These are phyloP conservation scores for Chaetomiaceae sp. DNA, from an alignment of 2,329 filamentous ascomycete species.

Conservation along the genomic window DNA sequence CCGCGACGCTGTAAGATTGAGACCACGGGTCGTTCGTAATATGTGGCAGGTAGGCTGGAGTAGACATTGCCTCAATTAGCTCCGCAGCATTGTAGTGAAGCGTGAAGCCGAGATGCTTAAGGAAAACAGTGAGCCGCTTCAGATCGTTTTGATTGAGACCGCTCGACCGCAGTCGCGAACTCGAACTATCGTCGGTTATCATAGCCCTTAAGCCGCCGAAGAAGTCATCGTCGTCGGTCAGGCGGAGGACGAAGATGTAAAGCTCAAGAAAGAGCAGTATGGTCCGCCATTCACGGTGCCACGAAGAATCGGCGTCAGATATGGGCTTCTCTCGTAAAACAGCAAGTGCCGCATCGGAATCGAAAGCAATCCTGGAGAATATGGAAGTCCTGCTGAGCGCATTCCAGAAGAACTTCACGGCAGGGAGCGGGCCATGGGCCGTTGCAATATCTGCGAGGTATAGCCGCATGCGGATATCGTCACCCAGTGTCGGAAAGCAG, in stretches of 20 bases:
- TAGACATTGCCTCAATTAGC: slow-evolving; percentile 30
- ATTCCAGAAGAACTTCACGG: slow-evolving; percentile 82
- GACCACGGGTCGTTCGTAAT: slow-evolving; percentile 1
- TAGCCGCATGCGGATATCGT: slow-evolving; percentile 91
- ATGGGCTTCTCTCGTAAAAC: slow-evolving; percentile 23
- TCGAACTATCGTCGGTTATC: slow-evolving; percentile 34
- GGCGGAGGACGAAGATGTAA: slow-evolving; percentile 84
- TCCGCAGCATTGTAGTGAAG: slow-evolving; percentile 79
- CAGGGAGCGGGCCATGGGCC: slow-evolving; percentile 45
- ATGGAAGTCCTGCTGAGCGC: slow-evolving; percentile 42
- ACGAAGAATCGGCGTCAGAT: slow-evolving; percentile 27
- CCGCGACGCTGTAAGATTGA: neutral
- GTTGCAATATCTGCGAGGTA: slow-evolving; percentile 65
- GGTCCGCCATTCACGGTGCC: slow-evolving; percentile 74
- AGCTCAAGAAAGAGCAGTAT: slow-evolving; percentile 88
- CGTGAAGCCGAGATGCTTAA: slow-evolving; percentile 87
- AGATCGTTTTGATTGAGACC: slow-evolving; percentile 67
- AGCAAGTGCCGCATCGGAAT: slow-evolving; percentile 27
- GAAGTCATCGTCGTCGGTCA: slow-evolving; percentile 97
- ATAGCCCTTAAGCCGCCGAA: slow-evolving; percentile 52
- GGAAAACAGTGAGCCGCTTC: slow-evolving; percentile 67
- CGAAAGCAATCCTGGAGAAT: slow-evolving; percentile 30
- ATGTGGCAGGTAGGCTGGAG: neutral
- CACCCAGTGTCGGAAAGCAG: slow-evolving; percentile 73
- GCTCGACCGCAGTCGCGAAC: slow-evolving; percentile 51